Base-by-base conservation (phyloP, 2,329 filamentous ascomycete genomes). In the Talaromyces sp. region DNA sequence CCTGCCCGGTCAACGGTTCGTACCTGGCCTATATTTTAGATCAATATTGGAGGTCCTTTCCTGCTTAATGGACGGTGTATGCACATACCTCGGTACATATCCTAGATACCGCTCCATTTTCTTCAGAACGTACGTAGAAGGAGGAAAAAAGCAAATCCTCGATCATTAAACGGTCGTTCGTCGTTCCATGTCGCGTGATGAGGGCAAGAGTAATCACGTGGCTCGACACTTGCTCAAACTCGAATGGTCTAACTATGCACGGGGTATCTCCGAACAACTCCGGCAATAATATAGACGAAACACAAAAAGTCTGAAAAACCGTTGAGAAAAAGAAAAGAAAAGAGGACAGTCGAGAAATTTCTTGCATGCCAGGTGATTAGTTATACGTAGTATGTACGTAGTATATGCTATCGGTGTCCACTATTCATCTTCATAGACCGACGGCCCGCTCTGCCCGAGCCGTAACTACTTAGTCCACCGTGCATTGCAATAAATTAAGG, bases 161-260 rank as follows among this genome's bases (percentile, higher is more conserved):
- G 6, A 43, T 13, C 47, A 29, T 10, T 22, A 22, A 45, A 22
- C n/a, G 11, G 27, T n/a, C 49, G 27, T 51, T 17, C 22, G 47
- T 27, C 25, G 49, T 53, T 11, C 19, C 2, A 31, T n/a, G 27
- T 31, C 27, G 49, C 49, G 49, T 31, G 49, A 53, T 53, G 17
- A 53, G 49, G 49, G 49, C 49, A 53, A 53, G 25, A n/a, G 27
- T 8, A 53, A 53, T 53, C 49, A 53, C 49, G 49, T 53, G 47
- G 47, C 22, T 51, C 25, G 25, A 27, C 47, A 17, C 4, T 22
- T 15, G 11, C 7, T 47, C 43, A 22, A 22, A 47, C 22, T 27
- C 19, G 13, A 43, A n/a, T n/a, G n/a, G n/a, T 19, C 13, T 22
- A 22, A 13, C 10, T 13, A 29, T 51, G 6, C 13, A 49, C n/a